phyloP scores from a whole-genome alignment of 306 rosid genomes.

The Crataegus laevigata region DNA sequence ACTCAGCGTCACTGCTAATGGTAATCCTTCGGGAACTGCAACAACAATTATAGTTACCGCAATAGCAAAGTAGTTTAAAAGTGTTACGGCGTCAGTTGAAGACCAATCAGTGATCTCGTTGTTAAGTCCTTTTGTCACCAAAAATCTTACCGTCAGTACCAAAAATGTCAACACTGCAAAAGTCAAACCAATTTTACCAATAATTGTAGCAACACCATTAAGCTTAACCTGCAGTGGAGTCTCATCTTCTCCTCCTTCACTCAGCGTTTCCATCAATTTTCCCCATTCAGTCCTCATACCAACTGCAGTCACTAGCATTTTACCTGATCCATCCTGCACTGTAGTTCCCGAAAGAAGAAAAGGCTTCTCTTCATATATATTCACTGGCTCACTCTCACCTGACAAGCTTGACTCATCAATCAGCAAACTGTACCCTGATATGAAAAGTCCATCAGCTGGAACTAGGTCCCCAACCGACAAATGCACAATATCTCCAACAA shows the following conservation, averaged over 20 bases:
- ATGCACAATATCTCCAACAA: constrained; percentile 87
- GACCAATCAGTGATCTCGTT: constrained; percentile 61
- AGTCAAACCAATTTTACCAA: constrained; percentile 85
- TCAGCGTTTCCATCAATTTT: constrained; percentile 87
- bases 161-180: constrained; percentile 77
- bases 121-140: constrained; percentile 42
- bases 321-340: constrained; percentile 92
- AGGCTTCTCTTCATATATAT: constrained; percentile 46
- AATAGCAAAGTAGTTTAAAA: constrained; percentile 78
- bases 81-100: constrained; percentile 58
- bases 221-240: constrained; percentile 96
- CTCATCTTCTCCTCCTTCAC: constrained; percentile 94
- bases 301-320: constrained; percentile 86
- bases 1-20: constrained; percentile 93
- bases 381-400: constrained; percentile 90
- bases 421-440: constrained; percentile 66
- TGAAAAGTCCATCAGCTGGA: constrained; percentile 87
- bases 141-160: constrained; percentile 53
- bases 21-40: constrained; percentile 98
- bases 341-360: constrained; percentile 94
- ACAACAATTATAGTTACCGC: constrained; percentile 90
- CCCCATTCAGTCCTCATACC: constrained; percentile 99
- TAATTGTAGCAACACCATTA: constrained; percentile 90
- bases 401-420: constrained; percentile 90
- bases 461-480: constrained; percentile 85